These are phyloP conservation scores for Chenopodium album DNA, from an alignment of 148 eudicot genomes.

Conservation along the genomic window DNA sequence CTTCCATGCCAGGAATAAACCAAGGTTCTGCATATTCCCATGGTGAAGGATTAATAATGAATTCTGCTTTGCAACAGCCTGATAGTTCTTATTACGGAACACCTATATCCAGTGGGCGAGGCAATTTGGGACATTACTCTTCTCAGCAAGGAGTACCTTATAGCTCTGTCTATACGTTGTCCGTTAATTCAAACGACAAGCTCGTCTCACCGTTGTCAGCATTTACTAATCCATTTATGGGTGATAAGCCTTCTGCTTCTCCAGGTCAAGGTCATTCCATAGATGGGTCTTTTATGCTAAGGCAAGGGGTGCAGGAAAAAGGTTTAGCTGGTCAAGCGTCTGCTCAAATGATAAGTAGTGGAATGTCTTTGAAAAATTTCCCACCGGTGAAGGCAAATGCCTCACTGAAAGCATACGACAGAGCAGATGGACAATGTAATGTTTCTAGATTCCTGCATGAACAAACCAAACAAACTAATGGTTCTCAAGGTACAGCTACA, in stretches of 20 bases:
- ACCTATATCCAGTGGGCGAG: constrained; percentile 34
- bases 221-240: constrained; percentile 23
- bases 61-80: constrained; percentile 35
- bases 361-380: constrained; percentile 20
- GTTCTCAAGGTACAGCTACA: constrained; percentile 33
- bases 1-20: constrained; percentile 33
- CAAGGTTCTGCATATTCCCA: constrained; percentile 21
- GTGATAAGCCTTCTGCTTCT: constrained; percentile 31
- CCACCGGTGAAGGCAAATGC: constrained; percentile 2
- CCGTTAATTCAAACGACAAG: constrained; percentile 18
- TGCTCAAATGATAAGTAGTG: constrained; percentile 27
- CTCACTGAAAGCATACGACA: constrained; percentile 17
- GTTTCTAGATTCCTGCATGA: neutral
- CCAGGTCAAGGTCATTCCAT: constrained; percentile 22
- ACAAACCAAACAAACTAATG: constrained; percentile 2
- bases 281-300: constrained; percentile 30
- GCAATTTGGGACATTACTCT: constrained; percentile 26
- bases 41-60: constrained; percentile 28
- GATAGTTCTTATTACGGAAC: constrained; percentile 42
- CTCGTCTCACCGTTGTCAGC: constrained; percentile 27
- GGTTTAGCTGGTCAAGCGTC: constrained; percentile 33
- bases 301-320: constrained; percentile 31
- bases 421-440: constrained; percentile 36
- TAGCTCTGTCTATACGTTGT: neutral
- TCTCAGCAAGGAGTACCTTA: constrained; percentile 23